phyloP scores from a whole-genome alignment of 2,329 filamentous ascomycete genomes.

The Bipolaris victoriae region DNA sequence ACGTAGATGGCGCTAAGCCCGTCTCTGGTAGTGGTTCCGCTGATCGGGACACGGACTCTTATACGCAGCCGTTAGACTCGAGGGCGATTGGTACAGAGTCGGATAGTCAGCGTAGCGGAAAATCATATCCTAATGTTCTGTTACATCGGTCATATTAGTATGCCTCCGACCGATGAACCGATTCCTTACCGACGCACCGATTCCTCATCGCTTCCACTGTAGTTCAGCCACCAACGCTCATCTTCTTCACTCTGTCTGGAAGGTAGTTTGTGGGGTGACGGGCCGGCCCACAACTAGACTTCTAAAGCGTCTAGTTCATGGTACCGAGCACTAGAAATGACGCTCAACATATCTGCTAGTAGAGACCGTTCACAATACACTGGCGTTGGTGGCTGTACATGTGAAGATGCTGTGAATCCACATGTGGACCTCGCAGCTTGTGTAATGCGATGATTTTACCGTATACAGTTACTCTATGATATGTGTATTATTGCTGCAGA shows the following conservation, averaged over 20 bases:
- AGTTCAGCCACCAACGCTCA: constrained; percentile 2
- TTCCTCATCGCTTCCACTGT: background rate
- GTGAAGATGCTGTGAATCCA: background rate
- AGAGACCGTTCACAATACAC: background rate
- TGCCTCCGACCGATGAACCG: background rate
- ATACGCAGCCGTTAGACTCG: background rate
- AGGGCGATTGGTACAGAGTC: background rate
- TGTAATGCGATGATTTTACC: background rate
- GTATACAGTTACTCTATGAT: background rate
- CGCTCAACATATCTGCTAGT: background rate
- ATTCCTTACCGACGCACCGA: background rate
- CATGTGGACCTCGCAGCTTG: background rate
- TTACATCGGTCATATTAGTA: background rate
- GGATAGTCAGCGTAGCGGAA: background rate
- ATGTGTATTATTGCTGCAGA: background rate
- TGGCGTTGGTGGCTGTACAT: background rate
- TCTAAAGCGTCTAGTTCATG: background rate
- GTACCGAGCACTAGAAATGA: background rate
- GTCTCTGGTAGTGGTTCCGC: background rate
- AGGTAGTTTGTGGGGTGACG: constrained; percentile 4
- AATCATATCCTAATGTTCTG: background rate
- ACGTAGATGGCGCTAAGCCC: background rate
- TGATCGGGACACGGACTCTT: background rate
- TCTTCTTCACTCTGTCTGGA: constrained; percentile 1
- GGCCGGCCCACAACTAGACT: background rate